These are phyloP conservation scores for Combretum micranthum DNA, from an alignment of 345 rosid species.

Conservation along the genomic window DNA sequence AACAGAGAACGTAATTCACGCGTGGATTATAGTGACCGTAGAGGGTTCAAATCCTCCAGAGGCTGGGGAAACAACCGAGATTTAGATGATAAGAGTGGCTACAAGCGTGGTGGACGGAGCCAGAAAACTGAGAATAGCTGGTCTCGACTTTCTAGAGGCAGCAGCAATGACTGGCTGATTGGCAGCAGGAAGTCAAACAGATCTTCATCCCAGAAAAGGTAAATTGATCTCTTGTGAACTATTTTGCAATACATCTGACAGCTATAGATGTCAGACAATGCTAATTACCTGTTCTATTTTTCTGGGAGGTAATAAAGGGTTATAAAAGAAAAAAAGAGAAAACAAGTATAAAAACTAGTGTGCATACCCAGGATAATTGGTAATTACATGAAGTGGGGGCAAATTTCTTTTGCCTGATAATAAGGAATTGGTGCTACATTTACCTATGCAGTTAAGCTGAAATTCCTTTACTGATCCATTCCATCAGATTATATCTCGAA, in stretches of 20 bases:
- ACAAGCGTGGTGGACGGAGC: slow-evolving; percentile 56
- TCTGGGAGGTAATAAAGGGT: no score
- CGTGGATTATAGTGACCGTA: slow-evolving; percentile 35
- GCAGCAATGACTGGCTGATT: slow-evolving; percentile 68
- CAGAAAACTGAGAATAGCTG: slow-evolving; percentile 31
- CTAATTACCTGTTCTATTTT: no score
- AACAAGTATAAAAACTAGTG: no score
- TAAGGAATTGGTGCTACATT: no score
- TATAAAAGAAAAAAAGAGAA: no score
- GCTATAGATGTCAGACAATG: neutral
- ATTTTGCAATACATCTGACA: neutral
- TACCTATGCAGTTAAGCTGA: no score
- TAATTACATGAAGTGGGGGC: no score
- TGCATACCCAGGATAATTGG: no score
- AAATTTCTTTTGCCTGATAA: no score
- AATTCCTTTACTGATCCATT: no score
- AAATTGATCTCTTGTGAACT: neutral
- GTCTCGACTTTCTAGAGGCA: slow-evolving; percentile 48
- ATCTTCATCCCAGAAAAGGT: slow-evolving; percentile 57
- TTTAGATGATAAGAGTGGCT: slow-evolving; percentile 22
- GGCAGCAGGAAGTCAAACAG: slow-evolving; percentile 58
- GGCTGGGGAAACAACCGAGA: slow-evolving; percentile 37
- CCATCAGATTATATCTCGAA: no score
- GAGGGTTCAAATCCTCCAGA: slow-evolving; percentile 47
- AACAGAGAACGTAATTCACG: slow-evolving; percentile 59